These are phyloP conservation scores for Ustilago lituana DNA, from an alignment of 1,284 basidiomycete species.

Conservation along the genomic window DNA sequence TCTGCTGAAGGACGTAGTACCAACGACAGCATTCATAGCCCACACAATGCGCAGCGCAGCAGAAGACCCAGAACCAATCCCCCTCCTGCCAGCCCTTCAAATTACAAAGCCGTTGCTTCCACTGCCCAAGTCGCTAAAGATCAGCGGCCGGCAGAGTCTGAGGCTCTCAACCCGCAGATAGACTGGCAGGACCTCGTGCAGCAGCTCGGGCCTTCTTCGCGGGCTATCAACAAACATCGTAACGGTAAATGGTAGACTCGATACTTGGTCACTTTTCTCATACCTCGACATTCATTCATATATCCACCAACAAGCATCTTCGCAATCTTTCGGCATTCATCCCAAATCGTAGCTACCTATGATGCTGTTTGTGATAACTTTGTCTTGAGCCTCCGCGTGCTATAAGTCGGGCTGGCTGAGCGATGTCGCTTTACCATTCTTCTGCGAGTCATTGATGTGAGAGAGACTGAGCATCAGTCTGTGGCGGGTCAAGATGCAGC, in stretches of 20 bases:
- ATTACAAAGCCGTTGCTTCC: neutral
- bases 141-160: neutral
- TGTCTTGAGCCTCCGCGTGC: no score
- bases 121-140: neutral
- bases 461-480: neutral
- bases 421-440: no score
- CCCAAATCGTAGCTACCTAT: no score
- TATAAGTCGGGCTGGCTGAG: no score
- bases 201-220: slow-evolving; percentile 5
- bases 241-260: slow-evolving; percentile 15
- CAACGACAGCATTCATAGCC: slow-evolving; percentile 36
- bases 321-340: no score
- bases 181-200: slow-evolving; percentile 31
- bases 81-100: neutral
- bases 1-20: slow-evolving; percentile 23
- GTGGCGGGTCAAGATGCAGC: no score
- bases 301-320: neutral
- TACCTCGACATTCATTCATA: slow-evolving; percentile 1
- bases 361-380: no score
- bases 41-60: neutral
- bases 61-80: neutral
- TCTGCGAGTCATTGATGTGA: no score
- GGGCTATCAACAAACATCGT: neutral
- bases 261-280: slow-evolving; percentile 2
- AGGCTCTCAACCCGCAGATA: slow-evolving; percentile 28